Base-by-base conservation (phyloP, 208 protist species). In the Novymonas esmeraldas region DNA sequence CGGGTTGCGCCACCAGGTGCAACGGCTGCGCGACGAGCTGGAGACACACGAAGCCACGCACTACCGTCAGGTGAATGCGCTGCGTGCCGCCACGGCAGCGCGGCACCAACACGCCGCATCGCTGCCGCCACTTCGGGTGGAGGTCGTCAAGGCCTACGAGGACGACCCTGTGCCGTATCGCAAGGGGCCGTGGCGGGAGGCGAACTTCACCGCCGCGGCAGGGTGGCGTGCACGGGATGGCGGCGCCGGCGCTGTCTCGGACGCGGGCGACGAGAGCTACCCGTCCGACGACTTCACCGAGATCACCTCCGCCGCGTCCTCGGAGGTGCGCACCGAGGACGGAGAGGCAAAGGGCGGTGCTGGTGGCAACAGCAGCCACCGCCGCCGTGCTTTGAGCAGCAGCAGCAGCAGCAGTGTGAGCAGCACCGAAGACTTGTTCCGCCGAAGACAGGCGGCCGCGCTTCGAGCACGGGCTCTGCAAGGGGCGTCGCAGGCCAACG, bases 101-200 rank as follows among this genome's bases (percentile, higher is more conserved):
- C 16, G 33, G 5, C 20, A 61, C 36, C 24, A 14, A 16, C 24
- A 24, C 16, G 18, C 24, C 6, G 14, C 24, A 7, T 13, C 28
- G 22, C 22, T 29, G 3, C 61, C 28, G 6, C 59, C 52, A 6
- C 22, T 88, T 20, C 70, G 70, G 20, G 84, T 90, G 20, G 75
- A 90, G 59, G 61, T 93, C n/a, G 64, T 93, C 13, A 72, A 78
- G 24, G 81, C 52, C 1, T 93, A 83, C 59, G 79, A 85, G 29
- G 72, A 80, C 4, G 66, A 81, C 1, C 87, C 81, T 2, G 62
- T 83, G 44, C 81, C 84, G 10, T 84, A 86, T 49, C 76, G 78
- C 45, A 93, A 90, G 52, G 59, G 65, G 13, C 84, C 84, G 11
- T 89, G 76, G 56, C 54, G 70, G 22, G 22, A 46, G 11, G 76